These are phyloP conservation scores for Paxillus involutus DNA, from an alignment of 768 basidiomycete genomes.

Conservation along the genomic window DNA sequence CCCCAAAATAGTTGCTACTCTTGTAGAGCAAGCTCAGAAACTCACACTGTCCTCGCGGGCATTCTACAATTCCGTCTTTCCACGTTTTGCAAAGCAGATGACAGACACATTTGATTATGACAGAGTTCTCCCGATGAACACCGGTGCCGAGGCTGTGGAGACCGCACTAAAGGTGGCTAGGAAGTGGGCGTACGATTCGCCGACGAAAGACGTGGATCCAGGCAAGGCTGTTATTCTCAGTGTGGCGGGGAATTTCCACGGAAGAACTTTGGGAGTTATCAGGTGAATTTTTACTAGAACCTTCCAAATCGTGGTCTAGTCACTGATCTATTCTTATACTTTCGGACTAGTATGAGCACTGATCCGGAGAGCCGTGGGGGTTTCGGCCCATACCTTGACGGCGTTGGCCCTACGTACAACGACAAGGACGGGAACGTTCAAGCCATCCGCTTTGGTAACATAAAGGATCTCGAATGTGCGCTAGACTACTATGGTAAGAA, in stretches of 20 bases:
- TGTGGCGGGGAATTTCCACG: slow-evolving; percentile 93
- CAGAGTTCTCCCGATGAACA: slow-evolving; percentile 98
- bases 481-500: slow-evolving; percentile 77
- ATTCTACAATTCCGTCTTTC: slow-evolving; percentile 93
- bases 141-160: slow-evolving; percentile 97
- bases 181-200: slow-evolving; percentile 96
- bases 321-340: slow-evolving; percentile 13
- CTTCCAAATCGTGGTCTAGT: background rate
- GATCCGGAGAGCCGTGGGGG: slow-evolving; percentile 86
- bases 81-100: slow-evolving; percentile 83
- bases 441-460: slow-evolving; percentile 80
- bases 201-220: slow-evolving; percentile 47
- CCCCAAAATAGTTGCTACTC: slow-evolving; percentile 78
- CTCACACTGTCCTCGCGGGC: slow-evolving; percentile 94
- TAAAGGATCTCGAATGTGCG: slow-evolving; percentile 80
- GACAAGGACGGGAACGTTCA: slow-evolving; percentile 47
- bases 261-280: slow-evolving; percentile 86
- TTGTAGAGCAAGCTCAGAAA: slow-evolving; percentile 82
- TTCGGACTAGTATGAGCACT: slow-evolving; percentile 75
- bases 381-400: slow-evolving; percentile 88
- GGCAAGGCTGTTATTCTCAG: slow-evolving; percentile 86
- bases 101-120: slow-evolving; percentile 88
- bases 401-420: slow-evolving; percentile 77
- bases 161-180: slow-evolving; percentile 93
- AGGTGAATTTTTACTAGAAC: slow-evolving; percentile 43